Conservation (phyloP, 108 stramenopile species). For the Epipyxis sp. region DNA sequence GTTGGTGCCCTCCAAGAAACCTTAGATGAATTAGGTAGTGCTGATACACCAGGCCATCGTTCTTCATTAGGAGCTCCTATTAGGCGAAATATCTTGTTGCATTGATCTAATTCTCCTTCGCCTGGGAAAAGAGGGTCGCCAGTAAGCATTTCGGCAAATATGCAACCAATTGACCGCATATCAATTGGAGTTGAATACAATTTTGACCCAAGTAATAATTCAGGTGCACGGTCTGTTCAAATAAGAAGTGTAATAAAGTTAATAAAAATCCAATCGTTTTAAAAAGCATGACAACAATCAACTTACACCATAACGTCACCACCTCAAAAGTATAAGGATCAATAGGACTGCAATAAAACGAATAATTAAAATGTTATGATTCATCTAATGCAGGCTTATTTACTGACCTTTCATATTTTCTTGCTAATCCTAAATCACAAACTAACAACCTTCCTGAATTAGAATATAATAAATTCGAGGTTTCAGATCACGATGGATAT, state of each 20-base stretch:
- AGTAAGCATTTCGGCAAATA: slow-evolving; percentile 42
- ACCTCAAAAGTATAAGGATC: slow-evolving; percentile 31
- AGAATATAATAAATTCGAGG: slow-evolving; percentile 51
- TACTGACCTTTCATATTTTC: slow-evolving; percentile 47
- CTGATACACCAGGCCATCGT: not conserved
- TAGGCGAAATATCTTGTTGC: not conserved
- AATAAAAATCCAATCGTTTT: not conserved
- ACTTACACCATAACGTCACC: slow-evolving; percentile 20
- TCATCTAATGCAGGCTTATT: no score
- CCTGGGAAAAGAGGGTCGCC: slow-evolving; percentile 40
- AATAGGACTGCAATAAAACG: no score
- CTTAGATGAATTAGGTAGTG: not conserved
- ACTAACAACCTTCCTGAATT: slow-evolving; percentile 44
- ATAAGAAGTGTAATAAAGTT: no score
- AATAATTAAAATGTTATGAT: no score
- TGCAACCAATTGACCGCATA: slow-evolving; percentile 47
- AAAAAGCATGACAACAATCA: not conserved
- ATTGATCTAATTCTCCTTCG: slow-evolving; percentile 23
- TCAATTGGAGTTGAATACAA: slow-evolving; percentile 40
- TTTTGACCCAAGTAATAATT: slow-evolving; percentile 37
- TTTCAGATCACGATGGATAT: slow-evolving; percentile 55
- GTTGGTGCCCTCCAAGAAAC: not conserved
- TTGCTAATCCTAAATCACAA: slow-evolving; percentile 54
- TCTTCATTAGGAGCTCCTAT: slow-evolving; percentile 7
- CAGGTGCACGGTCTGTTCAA: slow-evolving; percentile 41